These are phyloP conservation scores for Umbelopsis sp. DNA, from an alignment of 192 early-diverging fungal genomes.

Conservation along the genomic window DNA sequence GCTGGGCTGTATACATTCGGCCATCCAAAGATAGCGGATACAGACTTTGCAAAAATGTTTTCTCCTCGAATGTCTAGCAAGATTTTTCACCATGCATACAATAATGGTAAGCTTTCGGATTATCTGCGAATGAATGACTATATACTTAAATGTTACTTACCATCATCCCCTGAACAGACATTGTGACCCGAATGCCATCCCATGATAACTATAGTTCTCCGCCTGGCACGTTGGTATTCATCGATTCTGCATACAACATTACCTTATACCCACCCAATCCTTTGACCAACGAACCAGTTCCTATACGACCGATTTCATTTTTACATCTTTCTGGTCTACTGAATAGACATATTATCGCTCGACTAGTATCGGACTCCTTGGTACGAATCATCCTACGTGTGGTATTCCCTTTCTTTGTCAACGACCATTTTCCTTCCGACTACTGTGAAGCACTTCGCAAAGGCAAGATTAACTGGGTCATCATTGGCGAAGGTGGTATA, in stretches of 20 bases:
- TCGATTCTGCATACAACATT: conserved; percentile 46
- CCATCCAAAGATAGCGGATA: conserved; percentile 51
- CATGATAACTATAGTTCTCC: conserved; percentile 40
- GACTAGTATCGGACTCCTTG: conserved; percentile 45
- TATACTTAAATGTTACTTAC: background rate
- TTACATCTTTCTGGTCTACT: conserved; percentile 55
- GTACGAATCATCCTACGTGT: conserved; percentile 48
- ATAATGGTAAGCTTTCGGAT: conserved; percentile 41
- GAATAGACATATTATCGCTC: conserved; percentile 45
- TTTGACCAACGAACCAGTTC: conserved; percentile 46
- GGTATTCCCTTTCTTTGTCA: conserved; percentile 51
- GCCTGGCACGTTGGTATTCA: conserved; percentile 60
- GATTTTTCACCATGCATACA: conserved; percentile 59
- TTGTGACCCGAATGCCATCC: conserved; percentile 22
- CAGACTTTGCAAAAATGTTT: conserved; percentile 51
- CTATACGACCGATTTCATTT: conserved; percentile 51
- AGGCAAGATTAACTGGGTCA: conserved; percentile 49
- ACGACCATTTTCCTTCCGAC: conserved; percentile 59
- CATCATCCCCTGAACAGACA: conserved; percentile 2
- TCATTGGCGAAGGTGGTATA: conserved; percentile 31
- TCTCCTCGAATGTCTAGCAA: conserved; percentile 46
- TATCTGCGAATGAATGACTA: background rate
- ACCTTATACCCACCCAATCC: conserved; percentile 56
- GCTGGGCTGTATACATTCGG: conserved; percentile 58
- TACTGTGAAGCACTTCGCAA: conserved; percentile 47